Percentiles rank a stretch among this genome's conserved stretches.
These are phyloP conservation scores for Cornus controversa DNA, from an alignment of 148 eudicot genomes.

Conservation along the genomic window DNA sequence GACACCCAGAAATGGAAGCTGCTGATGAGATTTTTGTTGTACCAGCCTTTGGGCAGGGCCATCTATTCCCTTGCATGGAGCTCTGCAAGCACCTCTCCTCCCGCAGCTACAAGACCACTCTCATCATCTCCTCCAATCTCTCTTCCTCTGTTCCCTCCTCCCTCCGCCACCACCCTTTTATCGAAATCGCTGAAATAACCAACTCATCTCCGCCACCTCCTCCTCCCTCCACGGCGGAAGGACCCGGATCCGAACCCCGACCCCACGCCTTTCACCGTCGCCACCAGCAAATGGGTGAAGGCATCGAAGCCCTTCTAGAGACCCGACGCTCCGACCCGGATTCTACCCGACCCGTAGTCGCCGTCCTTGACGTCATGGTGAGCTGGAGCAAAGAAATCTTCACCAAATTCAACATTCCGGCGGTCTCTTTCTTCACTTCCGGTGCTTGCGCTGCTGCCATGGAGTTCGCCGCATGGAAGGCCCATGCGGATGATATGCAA, in stretches of 20 bases:
- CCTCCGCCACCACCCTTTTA: slow-evolving; percentile 28
- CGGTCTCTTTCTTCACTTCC: slow-evolving; percentile 52
- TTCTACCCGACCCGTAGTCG: slow-evolving; percentile 37
- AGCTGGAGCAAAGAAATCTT: slow-evolving; percentile 53
- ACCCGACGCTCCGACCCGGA: slow-evolving; percentile 16
- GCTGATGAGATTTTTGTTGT: background rate
- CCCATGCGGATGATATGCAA: slow-evolving; percentile 26
- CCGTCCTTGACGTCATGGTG: slow-evolving; percentile 64
- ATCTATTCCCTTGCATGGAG: slow-evolving; percentile 53
- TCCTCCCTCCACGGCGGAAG: background rate
- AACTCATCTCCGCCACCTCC: slow-evolving; percentile 2
- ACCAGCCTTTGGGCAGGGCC: slow-evolving; percentile 45
- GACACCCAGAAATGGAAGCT: background rate
- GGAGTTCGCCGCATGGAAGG: slow-evolving; percentile 51
- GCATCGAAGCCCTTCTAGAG: slow-evolving; percentile 34
- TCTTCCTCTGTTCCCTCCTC: slow-evolving; percentile 42
- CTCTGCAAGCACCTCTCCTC: slow-evolving; percentile 42
- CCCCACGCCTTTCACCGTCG: slow-evolving; percentile 21
- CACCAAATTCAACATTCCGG: slow-evolving; percentile 32
- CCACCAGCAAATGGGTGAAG: slow-evolving; percentile 29
- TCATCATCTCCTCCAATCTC: slow-evolving; percentile 44
- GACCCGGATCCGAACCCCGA: slow-evolving; percentile 6
- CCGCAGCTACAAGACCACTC: slow-evolving; percentile 32
- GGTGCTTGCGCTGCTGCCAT: slow-evolving; percentile 58
- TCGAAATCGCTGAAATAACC: slow-evolving; percentile 17